These are phyloP conservation scores for Lippia alba DNA, from an alignment of 305 asterid genomes.

Conservation along the genomic window DNA sequence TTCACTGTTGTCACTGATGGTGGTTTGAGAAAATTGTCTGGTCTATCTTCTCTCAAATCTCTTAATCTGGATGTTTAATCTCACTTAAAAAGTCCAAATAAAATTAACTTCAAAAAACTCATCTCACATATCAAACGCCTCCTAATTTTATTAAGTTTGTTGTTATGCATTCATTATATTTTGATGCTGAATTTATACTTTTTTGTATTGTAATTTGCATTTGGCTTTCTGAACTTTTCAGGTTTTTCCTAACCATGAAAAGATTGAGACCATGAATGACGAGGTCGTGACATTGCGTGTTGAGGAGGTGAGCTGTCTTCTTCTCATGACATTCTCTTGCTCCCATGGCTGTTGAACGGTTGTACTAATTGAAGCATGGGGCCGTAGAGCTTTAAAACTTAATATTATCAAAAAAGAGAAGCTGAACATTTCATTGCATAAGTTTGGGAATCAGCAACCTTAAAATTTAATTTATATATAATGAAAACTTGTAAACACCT, in stretches of 20 bases:
- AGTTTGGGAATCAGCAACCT: too few species aligned
- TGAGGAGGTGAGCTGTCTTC: slow-evolving; percentile 60
- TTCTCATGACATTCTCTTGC: slow-evolving; percentile 15
- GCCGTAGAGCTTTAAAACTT: too few species aligned
- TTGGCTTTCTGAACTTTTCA: slow-evolving; percentile 44
- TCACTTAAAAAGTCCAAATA: too few species aligned
- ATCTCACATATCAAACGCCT: too few species aligned
- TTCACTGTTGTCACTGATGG: slow-evolving; percentile 88
- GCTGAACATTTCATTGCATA: too few species aligned
- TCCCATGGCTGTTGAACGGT: slow-evolving; percentile 64
- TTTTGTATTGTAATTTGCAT: slow-evolving; percentile 17
- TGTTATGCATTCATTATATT: not conserved
- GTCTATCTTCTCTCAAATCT: slow-evolving; percentile 78
- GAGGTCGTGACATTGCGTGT: slow-evolving; percentile 79
- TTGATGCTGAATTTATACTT: slow-evolving; percentile 47
- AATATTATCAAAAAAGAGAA: too few species aligned
- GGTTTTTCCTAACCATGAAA: slow-evolving; percentile 71
- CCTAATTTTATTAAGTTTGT: too few species aligned
- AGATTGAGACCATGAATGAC: slow-evolving; percentile 77
- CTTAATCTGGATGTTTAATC: slow-evolving; percentile 82
- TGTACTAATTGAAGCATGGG: slow-evolving; percentile 67
- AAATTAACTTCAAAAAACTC: too few species aligned
- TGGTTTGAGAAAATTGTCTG: slow-evolving; percentile 80
- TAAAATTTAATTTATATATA: too few species aligned
- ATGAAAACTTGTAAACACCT: too few species aligned